These are phyloP conservation scores for Mycena olivaceomarginata DNA, from an alignment of 768 basidiomycete species.

Conservation along the genomic window DNA sequence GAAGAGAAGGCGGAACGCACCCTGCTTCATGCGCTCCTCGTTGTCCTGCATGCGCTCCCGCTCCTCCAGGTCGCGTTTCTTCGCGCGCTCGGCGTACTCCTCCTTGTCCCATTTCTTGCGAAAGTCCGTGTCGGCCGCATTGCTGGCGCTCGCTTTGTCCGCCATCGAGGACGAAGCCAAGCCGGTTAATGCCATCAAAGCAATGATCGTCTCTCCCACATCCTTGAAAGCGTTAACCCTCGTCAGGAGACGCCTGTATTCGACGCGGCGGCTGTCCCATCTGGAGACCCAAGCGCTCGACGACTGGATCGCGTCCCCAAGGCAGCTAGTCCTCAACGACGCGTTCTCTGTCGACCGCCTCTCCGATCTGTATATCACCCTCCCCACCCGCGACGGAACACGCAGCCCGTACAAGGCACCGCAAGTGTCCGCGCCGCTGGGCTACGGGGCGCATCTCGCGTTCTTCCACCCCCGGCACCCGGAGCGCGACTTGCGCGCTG, in stretches of 20 bases:
- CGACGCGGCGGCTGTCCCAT: background rate
- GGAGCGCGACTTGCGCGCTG: constrained; percentile 71
- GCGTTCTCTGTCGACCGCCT: constrained; percentile 72
- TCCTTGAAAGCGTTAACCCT: background rate
- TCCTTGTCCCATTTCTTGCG: constrained; percentile 97
- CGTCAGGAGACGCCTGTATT: constrained; percentile 28
- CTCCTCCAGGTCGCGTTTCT: constrained; percentile 87
- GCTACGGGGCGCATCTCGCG: constrained; percentile 81
- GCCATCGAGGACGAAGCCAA: constrained; percentile 17
- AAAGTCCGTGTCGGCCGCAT: constrained; percentile 83
- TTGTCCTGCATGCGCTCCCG: constrained; percentile 90
- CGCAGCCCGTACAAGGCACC: constrained; percentile 65
- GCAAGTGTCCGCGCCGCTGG: constrained; percentile 63
- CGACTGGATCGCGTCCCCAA: constrained; percentile 72
- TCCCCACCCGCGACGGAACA: constrained; percentile 83
- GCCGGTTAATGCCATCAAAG: background rate
- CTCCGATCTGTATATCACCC: constrained; percentile 80
- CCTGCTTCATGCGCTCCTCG: constrained; percentile 90
- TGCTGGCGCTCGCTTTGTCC: constrained; percentile 63
- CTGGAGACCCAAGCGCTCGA: constrained; percentile 57
- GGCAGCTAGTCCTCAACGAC: constrained; percentile 67
- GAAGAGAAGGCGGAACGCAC: constrained; percentile 57
- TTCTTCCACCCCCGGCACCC: constrained; percentile 84
- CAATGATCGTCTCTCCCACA: background rate
- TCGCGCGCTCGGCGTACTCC: constrained; percentile 90